Base-by-base conservation (phyloP, 1,284 basidiomycete genomes). In the Ceratobasidium sp. region DNA sequence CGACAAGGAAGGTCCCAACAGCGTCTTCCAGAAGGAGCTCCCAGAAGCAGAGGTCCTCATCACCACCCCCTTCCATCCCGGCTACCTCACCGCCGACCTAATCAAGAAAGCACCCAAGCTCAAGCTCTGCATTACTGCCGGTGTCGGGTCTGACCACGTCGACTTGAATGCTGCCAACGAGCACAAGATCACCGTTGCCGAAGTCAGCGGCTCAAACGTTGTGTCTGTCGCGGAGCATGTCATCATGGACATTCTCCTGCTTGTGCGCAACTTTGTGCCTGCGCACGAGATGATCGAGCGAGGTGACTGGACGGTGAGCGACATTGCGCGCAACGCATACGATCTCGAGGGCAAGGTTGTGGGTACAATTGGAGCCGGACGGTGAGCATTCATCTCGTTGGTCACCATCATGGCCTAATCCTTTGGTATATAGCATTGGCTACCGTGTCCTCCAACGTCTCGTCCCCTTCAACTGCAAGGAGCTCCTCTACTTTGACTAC, bases 401-500 rank as follows among this genome's bases (percentile, higher is more conserved):
- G 36, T 39, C 36, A 39, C 14, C 36, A 9, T n/a, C 16, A 14
- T 21, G 4, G 12, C 45, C 48, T 16, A 53, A n/a, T 32, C 10
- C 36, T 26, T n/a, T 14, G n/a, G 43, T 4, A 28, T 58, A 8
- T 59, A 79, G 93, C 71, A 97, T 97, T 79, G 96, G 94, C 14
- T 94, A 93, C 85, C 88, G 94, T 79, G 92, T 97, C 26, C 86
- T 97, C 57, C 92, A 97, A 82, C 90, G 96, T 74, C 84, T 98
- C 69, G 79, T 88, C 73, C 92, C 93, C 1, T 98, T 98, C 84
- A 86, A 95, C 83, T 89, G 87, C 85, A 96, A 96, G 81, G 93
- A 97, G 80, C 88, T 97, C 61, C 82, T 97, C 70, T 97, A 96
- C 87, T 97, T 92, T 81, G 96, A 98, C 84, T 97, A 97, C 82